Base-by-base conservation (phyloP, 2,329 filamentous ascomycete species). In the Claviceps arundinis region DNA sequence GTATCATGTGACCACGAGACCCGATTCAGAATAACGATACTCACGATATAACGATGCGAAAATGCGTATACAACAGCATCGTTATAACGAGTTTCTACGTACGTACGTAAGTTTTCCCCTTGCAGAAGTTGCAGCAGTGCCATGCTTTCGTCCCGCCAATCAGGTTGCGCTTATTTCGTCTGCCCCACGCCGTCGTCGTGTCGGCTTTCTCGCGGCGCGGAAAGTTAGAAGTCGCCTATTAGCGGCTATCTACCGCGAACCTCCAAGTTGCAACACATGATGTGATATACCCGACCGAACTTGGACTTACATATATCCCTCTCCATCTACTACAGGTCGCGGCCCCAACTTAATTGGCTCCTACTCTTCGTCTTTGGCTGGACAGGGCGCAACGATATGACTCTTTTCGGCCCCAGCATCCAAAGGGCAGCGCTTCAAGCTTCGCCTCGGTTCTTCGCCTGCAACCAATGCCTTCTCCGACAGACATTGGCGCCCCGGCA, bases 381-480 rank as follows among this genome's bases (percentile, higher is more conserved):
- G 16, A 34, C 46, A 48, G 44, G 26, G 8, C 22, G 7, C 37
- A 9, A 46, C 42, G 37, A 43, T 53, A 74, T 75, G 73, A 66
- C 71, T 54, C 62, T 68, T 47, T 61, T 75, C 52, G 61, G 67
- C 52, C 70, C 71, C 47, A 67, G 70, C 50, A 59, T 74, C 53
- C 67, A 71, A 55, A 68, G 70, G 59, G 57, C 68, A 44, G 64
- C 68, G 56, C 57, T 73, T 24, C 67, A 65, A 58, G 62, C 68
- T 19, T 64, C 72, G 37, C 60, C 65, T 30, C 63, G 68, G 37
- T 66, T 69, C 52, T 69, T 74, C 50, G 61, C 70, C 61, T 76
- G 73, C 65, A 72, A 73, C 56, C 75, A 76, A 70, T 77, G 73
- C 62, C 69, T 70, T 51, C 64, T 70, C 52, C 64, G 66, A 53